A percentile compares a stretch with the other conserved stretches of the same genome.
Evolutionary conservation across 2,329 filamentous ascomycete genomes (phyloP).

Genomic region (Aspergillus flavus): DNA sequence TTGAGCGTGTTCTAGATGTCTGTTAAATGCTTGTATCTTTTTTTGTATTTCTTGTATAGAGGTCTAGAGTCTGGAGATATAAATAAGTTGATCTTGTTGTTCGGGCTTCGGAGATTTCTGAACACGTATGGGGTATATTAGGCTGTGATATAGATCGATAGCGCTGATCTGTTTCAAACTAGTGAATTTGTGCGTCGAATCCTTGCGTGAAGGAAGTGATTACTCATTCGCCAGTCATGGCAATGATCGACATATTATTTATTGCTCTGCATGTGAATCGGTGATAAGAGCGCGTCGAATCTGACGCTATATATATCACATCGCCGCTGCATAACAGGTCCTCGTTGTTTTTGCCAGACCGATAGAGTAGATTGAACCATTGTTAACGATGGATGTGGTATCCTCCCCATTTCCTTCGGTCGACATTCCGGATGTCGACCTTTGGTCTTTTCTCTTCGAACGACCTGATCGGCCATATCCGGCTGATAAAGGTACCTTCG

Average conservation of each 20-base stretch:
- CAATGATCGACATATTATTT: background rate
- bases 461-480: conserved; percentile 12
- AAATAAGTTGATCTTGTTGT: background rate
- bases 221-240: background rate
- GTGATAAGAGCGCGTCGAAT: background rate
- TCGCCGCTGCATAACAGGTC: background rate
- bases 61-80: background rate
- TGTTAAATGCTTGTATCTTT: background rate
- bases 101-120: background rate
- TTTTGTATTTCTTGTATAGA: background rate
- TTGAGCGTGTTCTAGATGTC: background rate
- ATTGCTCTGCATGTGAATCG: background rate
- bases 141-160: background rate
- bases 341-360: background rate
- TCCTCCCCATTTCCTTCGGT: conserved; percentile 14
- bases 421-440: conserved; percentile 17
- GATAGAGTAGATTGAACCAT: background rate
- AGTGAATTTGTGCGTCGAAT: background rate
- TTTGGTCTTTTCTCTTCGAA: conserved; percentile 23
- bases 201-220: background rate
- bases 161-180: background rate
- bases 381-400: background rate
- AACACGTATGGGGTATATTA: background rate
- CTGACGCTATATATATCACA: background rate
- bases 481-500: conserved; percentile 7